Evolutionary conservation across 192 early-diverging fungal species (phyloP), one percentile per base, ranked within the genome.

Genomic region (Umbelopsis isabellina): DNA sequence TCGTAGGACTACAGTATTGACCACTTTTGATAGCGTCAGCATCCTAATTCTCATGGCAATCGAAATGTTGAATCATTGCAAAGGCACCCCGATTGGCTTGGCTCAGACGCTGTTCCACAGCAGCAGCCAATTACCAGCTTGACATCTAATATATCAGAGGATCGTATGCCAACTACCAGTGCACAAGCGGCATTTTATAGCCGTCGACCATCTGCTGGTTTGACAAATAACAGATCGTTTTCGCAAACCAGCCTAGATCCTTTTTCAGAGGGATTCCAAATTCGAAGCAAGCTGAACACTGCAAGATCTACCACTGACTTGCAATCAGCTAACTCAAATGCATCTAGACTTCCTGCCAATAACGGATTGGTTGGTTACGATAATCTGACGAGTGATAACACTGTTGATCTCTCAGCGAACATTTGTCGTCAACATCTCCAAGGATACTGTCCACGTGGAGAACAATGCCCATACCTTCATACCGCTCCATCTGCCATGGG

Each of bases 401-500:
- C 69, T 33, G 47, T 48, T 3, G 46, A 35, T 18, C 27, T 51
- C 46, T 33, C 76, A 49, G 30, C 46, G 16, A 72, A 80, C 11
- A 49, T 79, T 37, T 85, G 81, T 45, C 67, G 77, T 11, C 77
- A 81, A 16, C 81, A 75, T 66, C 77, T 77, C 33, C 77, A 81
- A 66, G 81, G 81, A 3, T 80, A 73, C 30, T 85, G 83, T 66
- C 67, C 79, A 12, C 68, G 77, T 9, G 86, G 85, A 46, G 87
- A 89, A n/a, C 70, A 80, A 50, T 89, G 87, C 55, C 77, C 78
- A 20, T 89, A 80, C 49, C 46, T 75, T 9, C 84, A 89, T 65
- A 70, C 79, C 3, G 74, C 73, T 65, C 33, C 41, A 20, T 67
- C 77, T 47, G 49, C 71, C 18, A 23, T 66, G 22, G 69, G 53